Evolutionary conservation across 1,139 yeast species (phyloP), one percentile per base, ranked within the genome.

Genomic region (Chernovozyma aurita): DNA sequence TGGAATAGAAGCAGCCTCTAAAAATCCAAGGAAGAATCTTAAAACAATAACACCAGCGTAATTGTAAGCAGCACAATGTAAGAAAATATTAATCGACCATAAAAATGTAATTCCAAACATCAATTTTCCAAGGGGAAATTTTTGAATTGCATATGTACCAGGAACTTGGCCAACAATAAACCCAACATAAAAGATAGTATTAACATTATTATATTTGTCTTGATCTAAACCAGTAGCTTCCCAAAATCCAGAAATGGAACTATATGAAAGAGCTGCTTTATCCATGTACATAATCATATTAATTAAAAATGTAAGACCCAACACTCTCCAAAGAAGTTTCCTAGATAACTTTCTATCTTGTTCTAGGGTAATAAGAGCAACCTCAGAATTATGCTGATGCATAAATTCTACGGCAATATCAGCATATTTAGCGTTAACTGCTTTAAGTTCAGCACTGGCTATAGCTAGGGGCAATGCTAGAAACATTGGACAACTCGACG

Each of bases 11-110:
- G 61, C 57, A 11, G 73, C 53, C 45, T 71, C 77, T n/a, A 63
- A 58, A 40, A 68, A 50, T 2, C 77, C 77, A 20, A 72, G 53
- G 47, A 68, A 65, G 48, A 72, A 70, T 42, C 78, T 52, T 22
- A 68, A 41, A 2, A 57, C 64, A 17, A 59, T 49, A 1, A 72
- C 59, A 18, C 75, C 76, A 31, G 59, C 57, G 43, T 63, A 69
- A 42, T 62, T 62, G 32, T 42, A 48, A 16, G 71, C 70, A 2
- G 64, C 50, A 43, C 72, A 65, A 22, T 60, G 65, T 15, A 67
- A 46, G 37, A 67, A 65, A 13, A 65, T 58, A 24, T 66, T 53
- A 7, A 61, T 18, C 2, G 73, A 50, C 76, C 76, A 70, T 2
- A 57, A 27, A 18, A 57, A 45, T 12, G 60, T 50, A 33, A 65